Evolutionary conservation across 345 rosid species (phyloP), one percentile per base, ranked within the genome.

Genomic region (Physaria fendleri): DNA sequence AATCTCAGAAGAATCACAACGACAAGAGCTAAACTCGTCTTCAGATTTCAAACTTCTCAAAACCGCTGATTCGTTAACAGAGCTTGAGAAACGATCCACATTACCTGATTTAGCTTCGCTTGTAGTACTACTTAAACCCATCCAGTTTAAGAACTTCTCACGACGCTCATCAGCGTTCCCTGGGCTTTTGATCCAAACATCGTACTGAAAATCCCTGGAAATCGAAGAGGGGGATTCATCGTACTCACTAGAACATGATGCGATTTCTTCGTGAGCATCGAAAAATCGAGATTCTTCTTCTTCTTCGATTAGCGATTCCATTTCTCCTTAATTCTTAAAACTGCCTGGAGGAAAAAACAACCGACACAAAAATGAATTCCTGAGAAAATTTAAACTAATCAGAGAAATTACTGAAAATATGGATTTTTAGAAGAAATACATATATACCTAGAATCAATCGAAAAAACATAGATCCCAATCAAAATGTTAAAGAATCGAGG

Each of bases 381-480:
- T 4, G 32, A 21, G 33, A 21, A 41, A 38, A 65, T 30, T 42
- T 74, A 80, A n/a, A n/a, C n/a, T n/a, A n/a, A n/a, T n/a, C 78
- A 65, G 72, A 74, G 63, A 72, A 74, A 46, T 72, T 78, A 71
- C 74, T 77, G 73, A 75, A 82, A 77, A 72, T 54, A 58, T 21
- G 61, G 50, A 66, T 6, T 50, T 59, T 34, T 34, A 54, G 8
- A 18, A 39, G 43, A 34, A 24, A 54, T n/a, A 12, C 37, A 50
- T 5, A 67, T 23, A 67, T 28, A 58, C 65, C 59, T 58, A 62
- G 58, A 47, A 75, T 74, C 80, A 75, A 92, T 80, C 90, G 80
- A 81, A 80, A 83, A 82, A 35, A 77, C 85, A 84, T 76, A 76
- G 93, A 88, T 92, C 93, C 90, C 96, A 71, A 84, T 74, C 81